These are phyloP conservation scores for Melampsora abietis-canadensis DNA, from an alignment of 1,284 basidiomycete species.

Conservation along the genomic window DNA sequence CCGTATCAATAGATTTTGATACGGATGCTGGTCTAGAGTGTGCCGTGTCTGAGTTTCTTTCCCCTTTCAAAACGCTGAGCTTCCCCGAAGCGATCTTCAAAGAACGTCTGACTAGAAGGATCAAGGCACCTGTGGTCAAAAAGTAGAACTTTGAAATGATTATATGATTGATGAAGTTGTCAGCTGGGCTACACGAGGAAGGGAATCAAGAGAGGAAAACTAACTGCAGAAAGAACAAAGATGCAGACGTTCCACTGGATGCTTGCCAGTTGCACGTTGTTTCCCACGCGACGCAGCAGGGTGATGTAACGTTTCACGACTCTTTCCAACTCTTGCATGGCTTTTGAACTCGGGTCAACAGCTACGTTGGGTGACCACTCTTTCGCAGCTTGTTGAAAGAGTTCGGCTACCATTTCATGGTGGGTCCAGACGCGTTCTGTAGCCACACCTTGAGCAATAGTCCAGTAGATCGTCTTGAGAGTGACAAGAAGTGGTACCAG, in stretches of 20 bases:
- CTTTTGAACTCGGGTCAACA: background rate
- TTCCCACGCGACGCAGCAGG: background rate
- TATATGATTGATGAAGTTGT: background rate
- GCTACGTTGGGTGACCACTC: background rate
- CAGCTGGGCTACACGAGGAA: background rate
- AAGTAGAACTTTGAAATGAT: background rate
- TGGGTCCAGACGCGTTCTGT: background rate
- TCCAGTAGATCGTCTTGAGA: conserved; percentile 2
- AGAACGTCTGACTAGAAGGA: background rate
- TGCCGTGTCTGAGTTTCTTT: background rate
- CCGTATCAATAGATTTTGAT: background rate
- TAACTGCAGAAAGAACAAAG: background rate
- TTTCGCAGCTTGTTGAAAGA: background rate
- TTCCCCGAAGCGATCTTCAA: background rate
- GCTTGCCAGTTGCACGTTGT: background rate
- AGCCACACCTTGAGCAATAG: background rate
- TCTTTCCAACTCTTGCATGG: background rate
- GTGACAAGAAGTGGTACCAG: background rate
- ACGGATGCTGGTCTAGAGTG: background rate
- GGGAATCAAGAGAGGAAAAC: background rate
- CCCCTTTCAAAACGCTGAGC: background rate
- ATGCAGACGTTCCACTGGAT: conserved; percentile 5
- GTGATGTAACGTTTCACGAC: background rate
- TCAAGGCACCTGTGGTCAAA: background rate
- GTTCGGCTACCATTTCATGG: background rate